Evolutionary conservation across 148 eudicot genomes (phyloP), one percentile per base, ranked within the genome.

Genomic region (Amaranthus cruentus): DNA sequence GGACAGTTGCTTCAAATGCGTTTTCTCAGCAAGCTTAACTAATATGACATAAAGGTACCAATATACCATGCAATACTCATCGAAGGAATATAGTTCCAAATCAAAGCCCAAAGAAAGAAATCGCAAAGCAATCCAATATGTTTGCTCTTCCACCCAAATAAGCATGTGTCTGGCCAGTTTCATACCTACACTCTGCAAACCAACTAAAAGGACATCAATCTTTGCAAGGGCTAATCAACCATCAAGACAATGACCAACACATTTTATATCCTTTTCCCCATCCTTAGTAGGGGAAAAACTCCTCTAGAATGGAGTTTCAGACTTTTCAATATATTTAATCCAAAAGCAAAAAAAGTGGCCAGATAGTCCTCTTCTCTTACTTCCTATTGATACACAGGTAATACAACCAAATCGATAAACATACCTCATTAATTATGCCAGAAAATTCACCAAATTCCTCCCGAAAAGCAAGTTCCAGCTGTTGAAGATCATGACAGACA

Each of bases 1-100:
- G 60, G 89, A 80, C 72, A 87, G 76, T 75, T 83, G 73, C 82
- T 85, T 95, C 72, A 90, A 79, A 77, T 95, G 98, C 55, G 89
- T 85, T 83, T 88, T 95, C 86, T 95, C 98, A 4, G 92, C 96
- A 77, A 91, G 97, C 86, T 90, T 95, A 83, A 91, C 82, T 78
- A 84, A 77, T 72, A 90, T 81, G 69, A 90, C 87, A 79, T 90
- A 91, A 42, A 88, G 82, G 84, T 95, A 91, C 98, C 98, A 95
- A 82, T 95, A 91, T 13, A 91, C 98, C 98, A 95, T 95, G 90
- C 98, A 95, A 77, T 88, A 95, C 79, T 95, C 98, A 71, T 77
- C 60, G 47, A 90, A 81, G 43, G 97, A 89, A 78, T 95, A 91
- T 48, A 95, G 85, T 75, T 95, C 97, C 77, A 91, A 78, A 62